phyloP scores from a whole-genome alignment of 1,284 basidiomycete species.

The Microbotryum silenes-acaulis region DNA sequence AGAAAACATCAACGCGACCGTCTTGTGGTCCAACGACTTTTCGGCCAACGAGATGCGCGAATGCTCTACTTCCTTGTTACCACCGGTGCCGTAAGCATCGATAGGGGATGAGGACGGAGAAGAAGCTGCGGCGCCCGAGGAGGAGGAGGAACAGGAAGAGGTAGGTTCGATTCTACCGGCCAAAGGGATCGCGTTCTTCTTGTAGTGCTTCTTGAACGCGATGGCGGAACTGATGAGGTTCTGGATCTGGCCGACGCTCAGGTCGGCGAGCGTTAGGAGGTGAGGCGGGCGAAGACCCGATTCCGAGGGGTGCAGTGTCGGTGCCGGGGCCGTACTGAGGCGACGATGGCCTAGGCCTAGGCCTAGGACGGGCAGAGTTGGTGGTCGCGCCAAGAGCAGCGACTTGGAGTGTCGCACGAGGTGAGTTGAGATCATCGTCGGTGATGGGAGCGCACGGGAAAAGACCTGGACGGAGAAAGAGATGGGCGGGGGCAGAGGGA shows the following conservation, averaged over 20 bases:
- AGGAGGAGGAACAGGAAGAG: no score
- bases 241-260: slow-evolving; percentile 60
- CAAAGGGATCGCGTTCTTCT: slow-evolving; percentile 19
- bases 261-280: slow-evolving; percentile 76
- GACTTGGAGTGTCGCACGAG: not conserved
- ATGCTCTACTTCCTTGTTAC: no score
- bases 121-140: no score
- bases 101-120: no score
- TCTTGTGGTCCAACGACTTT: slow-evolving; percentile 53
- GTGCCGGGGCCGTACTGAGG: slow-evolving; percentile 17
- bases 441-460: not conserved
- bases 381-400: not conserved
- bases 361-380: not conserved
- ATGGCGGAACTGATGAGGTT: slow-evolving; percentile 36
- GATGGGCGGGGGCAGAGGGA: no score
- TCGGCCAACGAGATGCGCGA: not conserved
- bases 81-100: no score
- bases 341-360: not conserved
- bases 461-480: no score
- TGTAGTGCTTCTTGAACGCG: slow-evolving; percentile 40
- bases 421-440: not conserved
- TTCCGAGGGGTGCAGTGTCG: slow-evolving; percentile 26
- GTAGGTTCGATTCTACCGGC: slow-evolving; percentile 5
- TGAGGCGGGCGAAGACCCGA: slow-evolving; percentile 48
- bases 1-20: slow-evolving; percentile 80